Percentiles rank a stretch among this genome's conserved stretches.
Conservation (phyloP, 768 basidiomycete species). For the Sutorius australiensis region DNA sequence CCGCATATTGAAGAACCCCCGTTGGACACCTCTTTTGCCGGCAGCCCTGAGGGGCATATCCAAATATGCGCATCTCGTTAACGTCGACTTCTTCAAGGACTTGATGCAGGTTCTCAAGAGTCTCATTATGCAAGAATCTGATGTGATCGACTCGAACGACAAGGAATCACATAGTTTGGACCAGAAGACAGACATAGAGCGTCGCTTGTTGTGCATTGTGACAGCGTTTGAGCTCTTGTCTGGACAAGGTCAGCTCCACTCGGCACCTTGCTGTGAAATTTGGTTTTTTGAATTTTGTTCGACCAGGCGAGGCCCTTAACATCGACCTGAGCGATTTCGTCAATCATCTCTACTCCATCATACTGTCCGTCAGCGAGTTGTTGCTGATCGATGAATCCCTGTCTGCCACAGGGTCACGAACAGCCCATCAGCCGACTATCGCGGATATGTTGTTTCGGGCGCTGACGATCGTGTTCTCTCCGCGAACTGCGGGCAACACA, state of each 20-base stretch:
- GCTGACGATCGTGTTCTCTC: slow-evolving; percentile 76
- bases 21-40: slow-evolving; percentile 73
- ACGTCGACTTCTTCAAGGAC: slow-evolving; percentile 98
- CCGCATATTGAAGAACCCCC: slow-evolving; percentile 84
- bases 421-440: slow-evolving; percentile 34
- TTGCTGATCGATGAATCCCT: slow-evolving; percentile 58
- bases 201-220: slow-evolving; percentile 78
- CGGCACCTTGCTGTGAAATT: slow-evolving; percentile 7
- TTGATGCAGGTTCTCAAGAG: slow-evolving; percentile 81
- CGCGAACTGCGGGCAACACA: slow-evolving; percentile 52
- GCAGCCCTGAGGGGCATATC: slow-evolving; percentile 90
- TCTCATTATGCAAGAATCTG: slow-evolving; percentile 55
- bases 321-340: slow-evolving; percentile 92
- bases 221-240: slow-evolving; percentile 97
- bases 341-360: slow-evolving; percentile 75
- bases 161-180: slow-evolving; percentile 28
- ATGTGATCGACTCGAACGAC: slow-evolving; percentile 39
- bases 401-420: slow-evolving; percentile 24
- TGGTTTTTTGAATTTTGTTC: neutral
- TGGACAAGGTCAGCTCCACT: slow-evolving; percentile 70
- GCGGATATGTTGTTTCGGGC: slow-evolving; percentile 84
- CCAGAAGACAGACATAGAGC: slow-evolving; percentile 44
- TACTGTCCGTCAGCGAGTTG: slow-evolving; percentile 68
- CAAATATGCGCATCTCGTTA: slow-evolving; percentile 93
- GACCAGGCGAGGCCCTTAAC: slow-evolving; percentile 89